Conservation (phyloP, 2,329 filamentous ascomycete genomes). For the Geoglossum cookeanum region DNA sequence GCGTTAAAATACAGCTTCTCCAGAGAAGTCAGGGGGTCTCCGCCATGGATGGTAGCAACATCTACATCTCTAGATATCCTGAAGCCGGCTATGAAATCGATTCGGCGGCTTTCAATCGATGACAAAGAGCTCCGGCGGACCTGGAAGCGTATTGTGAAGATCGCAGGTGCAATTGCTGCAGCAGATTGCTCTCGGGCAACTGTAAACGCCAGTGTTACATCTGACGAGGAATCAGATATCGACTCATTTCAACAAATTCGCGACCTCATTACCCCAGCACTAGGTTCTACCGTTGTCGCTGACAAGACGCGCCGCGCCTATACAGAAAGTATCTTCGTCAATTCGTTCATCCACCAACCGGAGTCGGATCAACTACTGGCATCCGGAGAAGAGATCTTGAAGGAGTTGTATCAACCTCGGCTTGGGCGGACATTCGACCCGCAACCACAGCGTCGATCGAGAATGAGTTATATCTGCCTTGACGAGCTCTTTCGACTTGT, state of each 20-base stretch:
- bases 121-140: constrained; percentile 31
- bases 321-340: constrained; percentile 57
- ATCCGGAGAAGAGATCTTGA: constrained; percentile 32
- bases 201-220: constrained; percentile 28
- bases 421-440: constrained; percentile 55
- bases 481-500: constrained; percentile 60
- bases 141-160: constrained; percentile 50
- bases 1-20: constrained; percentile 63
- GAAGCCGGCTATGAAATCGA: constrained; percentile 41
- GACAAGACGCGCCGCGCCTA: constrained; percentile 51
- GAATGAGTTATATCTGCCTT: constrained; percentile 64
- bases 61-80: constrained; percentile 50
- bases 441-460: constrained; percentile 41
- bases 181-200: constrained; percentile 35
- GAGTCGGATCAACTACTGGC: constrained; percentile 41
- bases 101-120: constrained; percentile 29
- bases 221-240: constrained; percentile 71
- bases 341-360: constrained; percentile 59
- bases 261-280: constrained; percentile 50
- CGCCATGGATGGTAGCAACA: constrained; percentile 68
- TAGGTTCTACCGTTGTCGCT: constrained; percentile 46
- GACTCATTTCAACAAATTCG: constrained; percentile 49
- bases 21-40: constrained; percentile 47
- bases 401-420: constrained; percentile 42
- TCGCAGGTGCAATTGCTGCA: constrained; percentile 48